A percentile compares a stretch with the other conserved stretches of the same genome.
phyloP scores from a whole-genome alignment of 441 rosid species.

The Euphorbia celastroides region DNA sequence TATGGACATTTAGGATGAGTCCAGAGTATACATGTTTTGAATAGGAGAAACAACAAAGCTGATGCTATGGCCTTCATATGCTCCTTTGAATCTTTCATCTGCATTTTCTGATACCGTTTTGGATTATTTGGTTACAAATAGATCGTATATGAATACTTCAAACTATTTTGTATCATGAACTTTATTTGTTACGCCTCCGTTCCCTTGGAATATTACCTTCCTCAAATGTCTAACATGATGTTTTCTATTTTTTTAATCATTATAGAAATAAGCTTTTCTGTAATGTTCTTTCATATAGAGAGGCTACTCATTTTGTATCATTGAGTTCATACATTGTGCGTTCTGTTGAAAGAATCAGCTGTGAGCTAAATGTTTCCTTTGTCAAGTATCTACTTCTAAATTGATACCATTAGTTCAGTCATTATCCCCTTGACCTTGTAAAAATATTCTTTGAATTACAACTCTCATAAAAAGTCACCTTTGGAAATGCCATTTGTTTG shows the following conservation, averaged over 20 bases:
- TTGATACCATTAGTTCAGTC: background rate
- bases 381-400: background rate
- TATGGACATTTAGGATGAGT: background rate
- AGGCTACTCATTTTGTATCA: background rate
- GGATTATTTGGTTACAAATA: background rate
- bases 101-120: no score
- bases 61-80: slow-evolving; percentile 2
- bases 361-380: background rate
- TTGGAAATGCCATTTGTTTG: background rate
- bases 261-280: no score
- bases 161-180: background rate
- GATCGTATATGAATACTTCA: background rate
- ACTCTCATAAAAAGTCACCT: background rate
- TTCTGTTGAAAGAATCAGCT: background rate
- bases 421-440: background rate
- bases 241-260: background rate
- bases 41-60: background rate
- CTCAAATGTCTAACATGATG: background rate
- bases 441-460: background rate
- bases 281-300: background rate
- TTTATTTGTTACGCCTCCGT: background rate
- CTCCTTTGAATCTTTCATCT: background rate
- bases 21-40: background rate
- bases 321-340: background rate
- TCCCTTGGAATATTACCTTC: background rate